Evolutionary conservation across 2,329 filamentous ascomycete species (phyloP), one percentile per base, ranked within the genome.

Genomic region (Botrytis aclada): DNA sequence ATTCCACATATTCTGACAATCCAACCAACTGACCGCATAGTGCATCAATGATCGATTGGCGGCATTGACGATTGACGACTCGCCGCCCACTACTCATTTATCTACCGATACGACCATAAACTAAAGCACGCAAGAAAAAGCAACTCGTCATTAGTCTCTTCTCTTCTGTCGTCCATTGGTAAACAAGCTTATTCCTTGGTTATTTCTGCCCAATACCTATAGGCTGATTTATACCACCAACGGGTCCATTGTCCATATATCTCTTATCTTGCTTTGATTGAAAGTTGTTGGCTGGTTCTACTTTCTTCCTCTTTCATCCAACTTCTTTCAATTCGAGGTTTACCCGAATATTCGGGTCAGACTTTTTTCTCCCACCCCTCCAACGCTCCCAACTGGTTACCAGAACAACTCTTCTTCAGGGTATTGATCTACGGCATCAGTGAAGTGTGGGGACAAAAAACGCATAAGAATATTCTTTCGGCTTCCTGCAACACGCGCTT

Each of bases 161-260:
- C 32, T 29, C 4, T 37, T 45, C 37, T 3, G 20, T 66, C 34
- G 32, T 54, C 32, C 58, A 54, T 54, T 47, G 56, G 39, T 39
- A 12, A 71, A 74, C 70, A 74, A 75, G 71, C 65, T 69, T 62
- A 32, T 54, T 56, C 74, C 73, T 72, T 65, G 76, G 74, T 72
- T 72, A 77, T 79, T 78, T 75, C 77, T 80, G 77, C 78, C 77
- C 78, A 75, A 79, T 75, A 76, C 58, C 60, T 64, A 64, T 34
- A 71, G 69, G 58, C 58, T 64, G 69, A 64, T 71, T 64, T 34
- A 62, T 37, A 39, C 45, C 56, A 62, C 56, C 39, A 34, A 54
- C 10, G 62, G 61, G 66, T 41, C 37, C 54, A 69, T 69, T 45
- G 22, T 34, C 41, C 29, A 45, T 54, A 54, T 54, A 37, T 62